A percentile compares a stretch with the other conserved stretches of the same genome.
Conservation (phyloP, 2,329 filamentous ascomycete genomes). For the Colletotrichum paranaense region DNA sequence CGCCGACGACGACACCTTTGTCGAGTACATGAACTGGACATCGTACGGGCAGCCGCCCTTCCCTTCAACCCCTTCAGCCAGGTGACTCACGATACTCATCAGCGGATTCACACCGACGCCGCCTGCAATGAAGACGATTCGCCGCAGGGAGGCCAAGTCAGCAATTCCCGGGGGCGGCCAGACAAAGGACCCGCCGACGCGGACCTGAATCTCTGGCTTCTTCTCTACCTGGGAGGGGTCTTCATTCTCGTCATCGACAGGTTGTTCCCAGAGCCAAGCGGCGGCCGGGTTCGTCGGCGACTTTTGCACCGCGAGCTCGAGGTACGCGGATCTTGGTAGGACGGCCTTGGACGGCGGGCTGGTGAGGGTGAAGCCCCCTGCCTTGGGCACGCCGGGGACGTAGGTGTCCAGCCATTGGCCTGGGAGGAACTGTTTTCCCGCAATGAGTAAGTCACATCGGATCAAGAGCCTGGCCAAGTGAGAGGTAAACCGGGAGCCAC, state of each 20-base stretch:
- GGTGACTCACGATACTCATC: conserved; percentile 76
- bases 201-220: conserved; percentile 70
- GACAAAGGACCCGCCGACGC: conserved; percentile 84
- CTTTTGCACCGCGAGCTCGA: conserved; percentile 83
- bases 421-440: conserved; percentile 71
- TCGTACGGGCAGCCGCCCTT: conserved; percentile 39
- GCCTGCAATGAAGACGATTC: conserved; percentile 80
- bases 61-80: conserved; percentile 55
- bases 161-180: conserved; percentile 68
- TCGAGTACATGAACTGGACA: conserved; percentile 74
- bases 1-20: conserved; percentile 44
- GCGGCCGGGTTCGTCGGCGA: conserved; percentile 79
- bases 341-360: conserved; percentile 72
- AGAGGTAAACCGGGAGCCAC: too few relatives aligned
- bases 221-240: conserved; percentile 67
- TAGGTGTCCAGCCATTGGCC: conserved; percentile 92
- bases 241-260: conserved; percentile 35
- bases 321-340: conserved; percentile 53
- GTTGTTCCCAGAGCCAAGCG: conserved; percentile 77
- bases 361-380: conserved; percentile 90
- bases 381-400: conserved; percentile 74
- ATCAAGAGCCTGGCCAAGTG: not conserved
- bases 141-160: conserved; percentile 57
- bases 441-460: conserved; percentile 28
- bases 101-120: conserved; percentile 87